phyloP scores from a whole-genome alignment of 331 rosid genomes.

The Malus hybrid region DNA sequence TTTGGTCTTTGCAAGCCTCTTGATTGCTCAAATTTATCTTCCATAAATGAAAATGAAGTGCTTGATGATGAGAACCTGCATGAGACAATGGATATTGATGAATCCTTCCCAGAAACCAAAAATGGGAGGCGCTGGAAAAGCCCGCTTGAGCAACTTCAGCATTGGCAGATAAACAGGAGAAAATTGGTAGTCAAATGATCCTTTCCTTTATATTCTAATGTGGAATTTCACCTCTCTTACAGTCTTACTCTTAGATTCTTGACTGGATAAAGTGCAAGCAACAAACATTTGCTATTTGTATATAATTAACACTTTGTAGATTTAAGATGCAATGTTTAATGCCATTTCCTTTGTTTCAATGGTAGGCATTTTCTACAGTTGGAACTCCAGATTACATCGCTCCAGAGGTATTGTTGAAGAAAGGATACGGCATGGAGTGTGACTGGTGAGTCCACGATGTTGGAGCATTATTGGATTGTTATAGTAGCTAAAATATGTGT shows the following conservation, averaged over 20 bases:
- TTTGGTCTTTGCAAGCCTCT: slow-evolving; percentile 99
- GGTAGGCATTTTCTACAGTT: slow-evolving; percentile 86
- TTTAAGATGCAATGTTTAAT: not conserved
- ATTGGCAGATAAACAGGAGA: slow-evolving; percentile 94
- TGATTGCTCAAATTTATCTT: slow-evolving; percentile 68
- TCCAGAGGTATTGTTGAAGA: slow-evolving; percentile 86
- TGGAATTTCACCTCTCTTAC: not conserved
- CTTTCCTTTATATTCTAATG: not conserved
- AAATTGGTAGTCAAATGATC: slow-evolving; percentile 36
- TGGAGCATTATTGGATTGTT: not conserved
- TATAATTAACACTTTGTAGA: not conserved
- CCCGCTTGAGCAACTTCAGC: slow-evolving; percentile 92
- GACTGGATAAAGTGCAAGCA: not conserved
- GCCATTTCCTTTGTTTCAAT: slow-evolving; percentile 14
- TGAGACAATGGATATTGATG: slow-evolving; percentile 67
- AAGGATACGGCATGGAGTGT: slow-evolving; percentile 83
- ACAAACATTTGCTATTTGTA: not conserved
- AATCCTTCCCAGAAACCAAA: slow-evolving; percentile 30
- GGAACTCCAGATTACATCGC: slow-evolving; percentile 98
- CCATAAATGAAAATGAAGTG: slow-evolving; percentile 73
- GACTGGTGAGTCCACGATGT: slow-evolving; percentile 59
- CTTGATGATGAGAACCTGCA: slow-evolving; percentile 69
- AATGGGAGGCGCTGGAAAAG: slow-evolving; percentile 94
- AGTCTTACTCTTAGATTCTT: not conserved
- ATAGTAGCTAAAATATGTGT: not conserved